phyloP scores from a whole-genome alignment of 371 early-diverging fungal genomes.

The Syncephalastrum monosporum region DNA sequence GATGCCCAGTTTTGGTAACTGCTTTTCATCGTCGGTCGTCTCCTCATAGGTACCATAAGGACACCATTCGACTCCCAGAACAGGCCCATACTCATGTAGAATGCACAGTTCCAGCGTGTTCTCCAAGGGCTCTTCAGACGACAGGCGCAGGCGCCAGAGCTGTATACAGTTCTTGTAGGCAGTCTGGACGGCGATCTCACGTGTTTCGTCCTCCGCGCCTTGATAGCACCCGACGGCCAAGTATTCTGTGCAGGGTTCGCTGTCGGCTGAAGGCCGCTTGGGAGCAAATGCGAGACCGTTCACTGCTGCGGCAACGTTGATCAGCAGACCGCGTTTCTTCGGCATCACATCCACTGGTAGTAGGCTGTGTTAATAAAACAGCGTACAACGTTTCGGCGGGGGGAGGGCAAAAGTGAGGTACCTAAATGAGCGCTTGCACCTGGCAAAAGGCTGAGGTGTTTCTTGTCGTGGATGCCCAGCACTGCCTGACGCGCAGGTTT shows the following conservation, averaged over 20 bases:
- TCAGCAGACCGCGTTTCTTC: slow-evolving; percentile 27
- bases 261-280: slow-evolving; percentile 24
- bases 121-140: slow-evolving; percentile 9
- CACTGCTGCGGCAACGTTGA: slow-evolving; percentile 63
- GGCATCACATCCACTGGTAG: slow-evolving; percentile 17
- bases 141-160: slow-evolving; percentile 48
- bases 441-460: slow-evolving; percentile 10
- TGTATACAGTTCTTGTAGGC: slow-evolving; percentile 44
- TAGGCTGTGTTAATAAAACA: background rate
- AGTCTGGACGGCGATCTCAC: slow-evolving; percentile 21
- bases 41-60: slow-evolving; percentile 50
- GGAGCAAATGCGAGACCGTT: slow-evolving; percentile 68
- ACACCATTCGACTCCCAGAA: slow-evolving; percentile 60
- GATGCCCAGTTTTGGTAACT: slow-evolving; percentile 51
- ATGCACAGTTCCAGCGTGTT: slow-evolving; percentile 51
- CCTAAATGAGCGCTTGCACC: background rate
- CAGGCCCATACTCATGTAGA: slow-evolving; percentile 57
- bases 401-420: background rate
- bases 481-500: slow-evolving; percentile 9
- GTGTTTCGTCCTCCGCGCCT: slow-evolving; percentile 36
- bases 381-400: background rate
- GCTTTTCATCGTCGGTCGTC: background rate
- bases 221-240: slow-evolving; percentile 64
- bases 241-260: slow-evolving; percentile 40
- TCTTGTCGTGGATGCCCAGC: slow-evolving; percentile 16